phyloP scores from a whole-genome alignment of 345 rosid genomes.

The Eucalyptus erythrocorys region DNA sequence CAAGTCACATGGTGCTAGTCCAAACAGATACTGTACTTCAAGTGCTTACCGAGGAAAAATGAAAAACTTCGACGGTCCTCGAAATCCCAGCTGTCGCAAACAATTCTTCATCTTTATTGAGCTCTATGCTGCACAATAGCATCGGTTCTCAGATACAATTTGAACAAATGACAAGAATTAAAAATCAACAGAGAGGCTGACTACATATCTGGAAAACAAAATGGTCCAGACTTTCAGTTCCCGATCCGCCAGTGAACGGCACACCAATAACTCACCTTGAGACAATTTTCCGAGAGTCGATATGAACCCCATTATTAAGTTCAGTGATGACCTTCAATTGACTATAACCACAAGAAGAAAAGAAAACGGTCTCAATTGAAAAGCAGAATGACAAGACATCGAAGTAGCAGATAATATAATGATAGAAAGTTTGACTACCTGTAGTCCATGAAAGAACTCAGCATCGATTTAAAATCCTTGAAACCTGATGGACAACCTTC shows the following conservation, averaged over 20 bases:
- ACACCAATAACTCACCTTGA: conserved; percentile 26
- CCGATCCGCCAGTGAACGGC: background rate
- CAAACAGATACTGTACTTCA: background rate
- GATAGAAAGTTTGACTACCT: conserved; percentile 16
- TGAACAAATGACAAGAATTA: background rate
- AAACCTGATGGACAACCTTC: conserved; percentile 41
- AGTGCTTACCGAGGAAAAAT: conserved; percentile 40
- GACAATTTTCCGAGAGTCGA: conserved; percentile 39
- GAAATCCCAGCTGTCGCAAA: conserved; percentile 69
- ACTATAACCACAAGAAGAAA: conserved; percentile 18
- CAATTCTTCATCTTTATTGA: conserved; percentile 51
- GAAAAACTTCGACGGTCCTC: conserved; percentile 42
- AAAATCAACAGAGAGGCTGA: background rate
- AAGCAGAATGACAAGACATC: background rate
- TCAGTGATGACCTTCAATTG: conserved; percentile 48
- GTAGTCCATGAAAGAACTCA: conserved; percentile 31
- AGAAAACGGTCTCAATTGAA: background rate
- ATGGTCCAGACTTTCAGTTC: background rate
- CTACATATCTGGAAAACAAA: background rate
- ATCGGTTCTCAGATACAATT: background rate
- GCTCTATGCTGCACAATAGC: conserved; percentile 37
- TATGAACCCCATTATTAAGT: conserved; percentile 39
- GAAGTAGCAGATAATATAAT: background rate
- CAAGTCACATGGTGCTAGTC: background rate
- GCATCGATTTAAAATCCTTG: conserved; percentile 35